Evolutionary conservation across 169 alveolate genomes (phyloP), one percentile per base, ranked within the genome.

Genomic region (Cyclospora cayetanensis): DNA sequence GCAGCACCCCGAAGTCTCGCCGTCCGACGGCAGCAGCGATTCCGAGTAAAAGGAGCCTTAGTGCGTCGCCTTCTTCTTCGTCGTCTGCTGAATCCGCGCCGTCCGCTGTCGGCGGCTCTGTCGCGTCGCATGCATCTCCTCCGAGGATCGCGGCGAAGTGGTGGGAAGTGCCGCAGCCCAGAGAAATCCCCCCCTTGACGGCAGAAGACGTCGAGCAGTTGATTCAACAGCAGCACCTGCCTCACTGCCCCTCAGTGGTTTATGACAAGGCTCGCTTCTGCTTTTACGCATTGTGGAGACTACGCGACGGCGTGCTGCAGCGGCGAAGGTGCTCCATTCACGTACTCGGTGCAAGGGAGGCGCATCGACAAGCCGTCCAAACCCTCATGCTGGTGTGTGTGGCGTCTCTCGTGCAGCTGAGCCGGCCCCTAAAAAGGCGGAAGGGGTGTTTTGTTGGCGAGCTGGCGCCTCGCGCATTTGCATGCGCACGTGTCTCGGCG

Each of bases 301-400:
- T 55, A 31, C 20, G 83, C 11, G 93, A 90, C 35, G 93, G 91
- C 34, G 72, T 53, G 29, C 77, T 52, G 29, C 93, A 90, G 83
- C 18, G 93, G 12, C n/a, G 93, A 2, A 55, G 77, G 25, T 90
- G 85, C 60, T 27, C n/a, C 29, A 46, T 60, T 29, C 43, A 29
- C 5, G 37, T 39, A 12, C 41, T 79, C 9, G 93, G 93, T 27
- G 85, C 83, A 0, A 31, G 90, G 18, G 93, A 90, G 63, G 93
- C 93, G 31, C 93, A 90, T 29, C 34, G 93, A 1, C 93, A 90
- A 34, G 93, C 93, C 42, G 93, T 90, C 4, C 90, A 63, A 60
- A 72, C 88, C 43, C 79, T 90, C 70, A 55, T 66, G 68, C 60
- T 70, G 66, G 91, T 84, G 34, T 41, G 74, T 50, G 25, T 50